A percentile compares a stretch with the other conserved stretches of the same genome.
Evolutionary conservation across 23 red algal species (phyloP).

Genomic region (Gracilaria caudata): DNA sequence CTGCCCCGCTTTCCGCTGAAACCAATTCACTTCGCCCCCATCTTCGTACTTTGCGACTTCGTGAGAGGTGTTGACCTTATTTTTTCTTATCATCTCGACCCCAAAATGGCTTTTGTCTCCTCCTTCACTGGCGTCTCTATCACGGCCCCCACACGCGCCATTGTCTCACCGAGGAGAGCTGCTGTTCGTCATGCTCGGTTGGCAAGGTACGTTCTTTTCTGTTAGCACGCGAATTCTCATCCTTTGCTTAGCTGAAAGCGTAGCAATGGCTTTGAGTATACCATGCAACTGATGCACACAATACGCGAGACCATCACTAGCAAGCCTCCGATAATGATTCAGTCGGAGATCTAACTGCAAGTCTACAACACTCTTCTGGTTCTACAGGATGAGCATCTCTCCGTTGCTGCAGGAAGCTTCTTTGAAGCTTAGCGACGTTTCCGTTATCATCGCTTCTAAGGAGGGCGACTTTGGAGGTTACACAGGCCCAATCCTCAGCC

Average conservation of each 20-base stretch:
- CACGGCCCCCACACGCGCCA: slow-evolving; percentile 23
- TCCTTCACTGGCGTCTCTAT: slow-evolving; percentile 45
- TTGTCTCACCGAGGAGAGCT: slow-evolving; percentile 31
- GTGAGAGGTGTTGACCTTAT: background rate
- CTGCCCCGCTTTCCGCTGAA: background rate
- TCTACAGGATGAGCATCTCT: slow-evolving; percentile 46
- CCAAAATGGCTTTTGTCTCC: slow-evolving; percentile 58
- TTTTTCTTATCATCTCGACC: background rate
- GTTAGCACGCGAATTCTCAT: background rate
- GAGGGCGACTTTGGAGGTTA: slow-evolving; percentile 82
- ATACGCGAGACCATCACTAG: too few relatives aligned
- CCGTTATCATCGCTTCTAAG: slow-evolving; percentile 34
- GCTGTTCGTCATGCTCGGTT: slow-evolving; percentile 34
- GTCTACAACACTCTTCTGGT: background rate
- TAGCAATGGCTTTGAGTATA: too few relatives aligned
- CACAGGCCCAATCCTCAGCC: slow-evolving; percentile 75
- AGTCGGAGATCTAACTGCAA: background rate
- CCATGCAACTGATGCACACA: too few relatives aligned
- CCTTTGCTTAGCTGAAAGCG: too few relatives aligned
- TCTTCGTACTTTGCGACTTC: background rate
- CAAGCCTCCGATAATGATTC: background rate
- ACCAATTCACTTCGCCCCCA: background rate
- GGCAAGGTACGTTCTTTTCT: slow-evolving; percentile 46
- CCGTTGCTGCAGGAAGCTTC: slow-evolving; percentile 41
- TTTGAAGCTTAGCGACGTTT: slow-evolving; percentile 15